phyloP scores from a whole-genome alignment of 2,329 filamentous ascomycete species.

The Ophiostoma novo-ulmi region DNA sequence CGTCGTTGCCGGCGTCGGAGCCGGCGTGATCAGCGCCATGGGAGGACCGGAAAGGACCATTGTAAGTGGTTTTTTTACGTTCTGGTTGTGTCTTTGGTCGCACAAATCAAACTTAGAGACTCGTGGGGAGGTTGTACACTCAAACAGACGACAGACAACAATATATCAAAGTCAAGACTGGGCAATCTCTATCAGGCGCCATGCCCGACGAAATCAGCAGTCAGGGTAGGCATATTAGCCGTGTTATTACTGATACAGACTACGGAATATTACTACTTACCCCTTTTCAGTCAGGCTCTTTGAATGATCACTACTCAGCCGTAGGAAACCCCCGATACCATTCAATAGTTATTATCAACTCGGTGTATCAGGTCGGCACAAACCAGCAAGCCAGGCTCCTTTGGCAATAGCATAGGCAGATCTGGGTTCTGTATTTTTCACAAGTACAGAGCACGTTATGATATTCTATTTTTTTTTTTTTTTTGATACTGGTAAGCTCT shows the following conservation, averaged over 20 bases:
- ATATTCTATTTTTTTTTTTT: too few species aligned
- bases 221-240: background rate
- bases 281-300: background rate
- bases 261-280: background rate
- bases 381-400: background rate
- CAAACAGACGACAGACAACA: background rate
- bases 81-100: background rate
- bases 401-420: background rate
- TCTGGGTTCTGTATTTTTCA: background rate
- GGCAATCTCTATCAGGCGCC: background rate
- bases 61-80: background rate
- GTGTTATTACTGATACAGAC: background rate
- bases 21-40: conserved; percentile 3
- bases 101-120: background rate
- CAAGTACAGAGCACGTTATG: too few species aligned
- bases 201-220: background rate
- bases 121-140: too few species aligned
- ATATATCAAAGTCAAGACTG: background rate
- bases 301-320: background rate
- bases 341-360: background rate
- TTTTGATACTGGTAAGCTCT: background rate
- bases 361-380: background rate
- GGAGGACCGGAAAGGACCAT: background rate
- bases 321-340: background rate
- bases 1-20: conserved; percentile 18